Evolutionary conservation across 2,329 filamentous ascomycete genomes (phyloP).

Genomic region (Fonsecaea erecta): DNA sequence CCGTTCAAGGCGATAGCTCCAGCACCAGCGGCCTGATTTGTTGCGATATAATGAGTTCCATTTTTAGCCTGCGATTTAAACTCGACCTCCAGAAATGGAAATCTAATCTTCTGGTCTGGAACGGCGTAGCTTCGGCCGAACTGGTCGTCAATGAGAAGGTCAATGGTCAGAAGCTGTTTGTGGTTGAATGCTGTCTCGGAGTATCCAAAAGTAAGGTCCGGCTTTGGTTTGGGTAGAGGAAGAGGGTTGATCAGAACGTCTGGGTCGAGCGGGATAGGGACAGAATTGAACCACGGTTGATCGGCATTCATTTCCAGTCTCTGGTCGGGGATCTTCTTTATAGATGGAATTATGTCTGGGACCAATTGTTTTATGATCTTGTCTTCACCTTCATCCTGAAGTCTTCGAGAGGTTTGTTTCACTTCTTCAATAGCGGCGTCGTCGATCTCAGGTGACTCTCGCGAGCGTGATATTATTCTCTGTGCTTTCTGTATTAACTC

Average conservation of each 20-base stretch:
- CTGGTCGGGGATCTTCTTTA: conserved; percentile 15
- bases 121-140: conserved; percentile 27
- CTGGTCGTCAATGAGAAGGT: conserved; percentile 25
- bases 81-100: conserved; percentile 29
- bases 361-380: conserved; percentile 16
- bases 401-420: too few species aligned
- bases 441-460: conserved; percentile 23
- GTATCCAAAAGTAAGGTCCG: conserved; percentile 31
- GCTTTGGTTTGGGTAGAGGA: conserved; percentile 26
- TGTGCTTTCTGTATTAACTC: conserved; percentile 16
- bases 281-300: conserved; percentile 26
- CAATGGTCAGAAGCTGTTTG: conserved; percentile 23
- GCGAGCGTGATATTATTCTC: conserved; percentile 19
- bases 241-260: conserved; percentile 4
- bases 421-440: too few species aligned
- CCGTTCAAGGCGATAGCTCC: conserved; percentile 28
- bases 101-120: conserved; percentile 24
- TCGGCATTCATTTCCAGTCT: conserved; percentile 13
- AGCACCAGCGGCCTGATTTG: conserved; percentile 28
- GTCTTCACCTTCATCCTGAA: conserved; percentile 15
- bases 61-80: conserved; percentile 29
- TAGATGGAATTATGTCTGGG: conserved; percentile 18
- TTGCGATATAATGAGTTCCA: conserved; percentile 29
- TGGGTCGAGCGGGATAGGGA: conserved; percentile 23
- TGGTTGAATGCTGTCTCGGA: conserved; percentile 25